Evolutionary conservation across 2,329 filamentous ascomycete genomes (phyloP), one percentile per base, ranked within the genome.

Genomic region (Rutstroemia sp.): DNA sequence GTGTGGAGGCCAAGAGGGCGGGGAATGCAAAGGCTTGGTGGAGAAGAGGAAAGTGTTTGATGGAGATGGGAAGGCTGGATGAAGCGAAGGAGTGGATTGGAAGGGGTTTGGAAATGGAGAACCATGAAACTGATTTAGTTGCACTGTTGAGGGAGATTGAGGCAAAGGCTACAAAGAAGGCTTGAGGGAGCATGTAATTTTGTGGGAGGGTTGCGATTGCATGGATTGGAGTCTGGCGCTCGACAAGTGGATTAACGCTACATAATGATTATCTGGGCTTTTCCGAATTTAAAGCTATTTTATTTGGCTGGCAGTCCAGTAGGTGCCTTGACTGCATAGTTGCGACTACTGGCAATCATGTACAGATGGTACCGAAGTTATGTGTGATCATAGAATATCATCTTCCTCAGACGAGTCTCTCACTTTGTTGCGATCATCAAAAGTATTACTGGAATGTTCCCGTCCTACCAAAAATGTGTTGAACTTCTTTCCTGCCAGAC

Each of bases 11-110:
- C 60, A 92, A 92, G 78, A 82, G 84, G 63, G 80, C 86, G 44
- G 91, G 87, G 40, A 97, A 99, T 71, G 84, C 89, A 1, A 97
- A 97, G 82, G 92, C 86, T 0, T 97, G 92, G 90, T 96, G 90
- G 86, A 79, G 94, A 60, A 78, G 89, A 60, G 94, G 89, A 9
- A 84, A 84, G 75, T 95, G 90, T 69, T 73, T 97, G 68, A 73
- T 87, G 63, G 94, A 99, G 82, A 97, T 97, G 94, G 87, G 88
- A 1, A 73, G 92, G 59, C 74, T 89, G 67, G 84, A 88, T 55
- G 92, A 97, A 81, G 91, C 92, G 1, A 78, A 78, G 65, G 83
- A 86, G 61, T 95, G 91, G 83, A 79, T 96, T 42, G 80, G 79
- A 62, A 79, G 82, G 68, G 91, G 83, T 0, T 72, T 96, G 57